These are phyloP conservation scores for Brettanomyces anomalus DNA, from an alignment of 805 yeast species.

Conservation along the genomic window DNA sequence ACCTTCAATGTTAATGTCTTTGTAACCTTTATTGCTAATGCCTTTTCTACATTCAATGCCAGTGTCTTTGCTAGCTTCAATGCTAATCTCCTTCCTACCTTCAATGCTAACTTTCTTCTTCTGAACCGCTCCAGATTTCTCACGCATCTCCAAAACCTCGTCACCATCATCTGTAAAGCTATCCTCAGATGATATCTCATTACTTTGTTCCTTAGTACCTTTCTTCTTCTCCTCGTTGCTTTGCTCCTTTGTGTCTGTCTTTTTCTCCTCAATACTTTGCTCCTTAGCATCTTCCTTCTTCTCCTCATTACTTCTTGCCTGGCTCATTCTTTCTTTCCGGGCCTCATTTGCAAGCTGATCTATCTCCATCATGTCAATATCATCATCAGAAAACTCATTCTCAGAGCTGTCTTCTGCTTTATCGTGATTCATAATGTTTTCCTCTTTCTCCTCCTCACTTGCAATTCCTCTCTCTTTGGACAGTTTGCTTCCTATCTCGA, in stretches of 20 bases:
- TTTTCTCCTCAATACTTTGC: not conserved
- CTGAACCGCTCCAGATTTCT: too few relatives aligned
- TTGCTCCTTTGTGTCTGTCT: not conserved
- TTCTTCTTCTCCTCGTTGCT: conserved; percentile 1
- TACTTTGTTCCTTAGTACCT: not conserved
- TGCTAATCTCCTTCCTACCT: too few relatives aligned
- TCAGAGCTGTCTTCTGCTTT: conserved; percentile 7
- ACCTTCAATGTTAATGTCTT: too few relatives aligned
- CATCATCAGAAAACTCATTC: conserved; percentile 19
- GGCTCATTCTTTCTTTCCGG: conserved; percentile 1
- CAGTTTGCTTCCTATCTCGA: conserved; percentile 16
- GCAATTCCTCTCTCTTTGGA: conserved; percentile 2
- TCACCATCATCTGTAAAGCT: conserved; percentile 22
- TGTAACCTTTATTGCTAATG: too few relatives aligned
- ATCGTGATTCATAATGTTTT: not conserved
- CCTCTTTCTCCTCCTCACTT: conserved; percentile 1
- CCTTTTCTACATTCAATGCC: too few relatives aligned
- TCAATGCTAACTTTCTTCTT: too few relatives aligned
- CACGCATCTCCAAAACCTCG: conserved; percentile 10
- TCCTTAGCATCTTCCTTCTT: not conserved
- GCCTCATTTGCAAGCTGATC: conserved; percentile 11
- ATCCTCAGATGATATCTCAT: conserved; percentile 7
- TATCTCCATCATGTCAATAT: conserved; percentile 23
- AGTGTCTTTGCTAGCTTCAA: too few relatives aligned
- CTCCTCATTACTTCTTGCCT: conserved; percentile 1